Evolutionary conservation across 257 asterid species (phyloP).

Genomic region (Solanum rostratum): DNA sequence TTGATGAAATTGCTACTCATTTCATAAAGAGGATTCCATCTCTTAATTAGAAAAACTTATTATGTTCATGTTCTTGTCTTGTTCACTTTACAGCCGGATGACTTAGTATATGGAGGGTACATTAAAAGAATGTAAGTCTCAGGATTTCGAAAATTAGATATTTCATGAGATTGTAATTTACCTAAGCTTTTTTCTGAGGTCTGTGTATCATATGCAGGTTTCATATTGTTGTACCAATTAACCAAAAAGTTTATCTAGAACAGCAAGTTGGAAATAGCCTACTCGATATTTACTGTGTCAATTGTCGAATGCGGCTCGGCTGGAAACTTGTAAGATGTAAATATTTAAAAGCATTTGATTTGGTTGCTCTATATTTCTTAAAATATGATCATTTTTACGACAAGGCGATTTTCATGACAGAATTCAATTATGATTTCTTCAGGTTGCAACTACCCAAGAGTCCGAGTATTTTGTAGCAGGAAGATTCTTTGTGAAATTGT

Average conservation of each 20-base stretch:
- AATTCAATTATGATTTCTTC: background rate
- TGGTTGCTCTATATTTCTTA: background rate
- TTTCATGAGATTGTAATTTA: background rate
- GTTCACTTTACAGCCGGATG: background rate
- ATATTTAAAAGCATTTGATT: background rate
- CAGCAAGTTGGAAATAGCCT: background rate
- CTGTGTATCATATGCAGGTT: background rate
- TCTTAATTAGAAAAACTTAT: background rate
- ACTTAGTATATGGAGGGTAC: background rate
- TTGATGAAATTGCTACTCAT: background rate
- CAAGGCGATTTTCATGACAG: background rate
- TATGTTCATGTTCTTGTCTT: background rate
- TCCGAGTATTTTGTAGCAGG: background rate
- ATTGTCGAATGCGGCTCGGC: background rate
- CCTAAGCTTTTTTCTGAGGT: background rate
- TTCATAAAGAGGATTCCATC: background rate
- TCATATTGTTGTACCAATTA: background rate
- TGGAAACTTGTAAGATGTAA: background rate
- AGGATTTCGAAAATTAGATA: background rate
- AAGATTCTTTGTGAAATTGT: background rate
- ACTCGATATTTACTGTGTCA: background rate
- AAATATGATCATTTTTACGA: background rate
- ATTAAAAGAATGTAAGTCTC: background rate
- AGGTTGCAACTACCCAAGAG: background rate
- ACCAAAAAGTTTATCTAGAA: background rate